Conservation (phyloP, 306 rosid genomes). For the Cicer judaicum region DNA sequence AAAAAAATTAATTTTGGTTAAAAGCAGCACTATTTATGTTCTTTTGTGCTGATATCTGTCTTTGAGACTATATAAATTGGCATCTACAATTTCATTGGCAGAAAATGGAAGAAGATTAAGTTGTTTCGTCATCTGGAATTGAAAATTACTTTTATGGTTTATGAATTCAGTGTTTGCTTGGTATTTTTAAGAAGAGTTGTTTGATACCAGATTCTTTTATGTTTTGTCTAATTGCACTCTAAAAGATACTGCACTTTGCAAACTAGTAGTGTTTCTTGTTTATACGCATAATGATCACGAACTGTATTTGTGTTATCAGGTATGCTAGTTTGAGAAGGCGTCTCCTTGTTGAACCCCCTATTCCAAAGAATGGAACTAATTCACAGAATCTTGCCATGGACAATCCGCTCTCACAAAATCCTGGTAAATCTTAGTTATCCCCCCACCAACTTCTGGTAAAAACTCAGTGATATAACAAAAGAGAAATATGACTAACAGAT, state of each 20-base stretch:
- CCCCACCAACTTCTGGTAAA: neutral
- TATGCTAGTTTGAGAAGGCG: slow-evolving; percentile 91
- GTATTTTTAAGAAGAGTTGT: slow-evolving; percentile 6
- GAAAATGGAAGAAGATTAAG: slow-evolving; percentile 6
- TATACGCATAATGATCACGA: neutral
- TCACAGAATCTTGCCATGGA: slow-evolving; percentile 73
- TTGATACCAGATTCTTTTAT: neutral
- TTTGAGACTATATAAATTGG: slow-evolving; percentile 24
- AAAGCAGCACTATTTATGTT: neutral
- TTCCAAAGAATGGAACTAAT: slow-evolving; percentile 69
- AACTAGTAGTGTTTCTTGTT: slow-evolving; percentile 20
- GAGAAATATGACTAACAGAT: slow-evolving; percentile 16
- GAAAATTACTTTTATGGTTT: slow-evolving; percentile 4
- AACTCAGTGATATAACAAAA: neutral
- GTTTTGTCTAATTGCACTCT: neutral
- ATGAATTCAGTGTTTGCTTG: slow-evolving; percentile 25
- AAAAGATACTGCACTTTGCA: slow-evolving; percentile 3
- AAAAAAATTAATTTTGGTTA: slow-evolving; percentile 2
- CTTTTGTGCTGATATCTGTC: slow-evolving; percentile 17
- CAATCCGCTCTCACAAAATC: slow-evolving; percentile 95
- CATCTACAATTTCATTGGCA: neutral
- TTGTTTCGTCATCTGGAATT: neutral
- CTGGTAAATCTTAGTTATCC: slow-evolving; percentile 59
- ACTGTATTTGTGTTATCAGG: slow-evolving; percentile 52
- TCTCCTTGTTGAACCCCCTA: slow-evolving; percentile 85